A percentile compares a stretch with the other conserved stretches of the same genome.
These are phyloP conservation scores for Ammopiptanthus mongolicus DNA, from an alignment of 306 rosid genomes.

Conservation along the genomic window DNA sequence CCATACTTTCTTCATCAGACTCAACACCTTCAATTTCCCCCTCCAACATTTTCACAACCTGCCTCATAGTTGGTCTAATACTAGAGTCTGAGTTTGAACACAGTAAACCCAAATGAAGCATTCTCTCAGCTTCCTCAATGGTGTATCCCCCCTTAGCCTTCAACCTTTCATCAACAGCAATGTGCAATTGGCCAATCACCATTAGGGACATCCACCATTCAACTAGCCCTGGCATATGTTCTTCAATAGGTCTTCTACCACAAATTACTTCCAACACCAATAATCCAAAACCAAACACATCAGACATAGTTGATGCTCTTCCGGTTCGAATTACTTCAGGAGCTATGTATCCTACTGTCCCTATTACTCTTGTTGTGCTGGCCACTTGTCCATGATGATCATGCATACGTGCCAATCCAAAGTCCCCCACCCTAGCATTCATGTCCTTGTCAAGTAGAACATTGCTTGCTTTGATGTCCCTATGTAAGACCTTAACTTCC, in stretches of 20 bases:
- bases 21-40: constrained; percentile 22
- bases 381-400: constrained; percentile 37
- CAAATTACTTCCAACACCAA: constrained; percentile 50
- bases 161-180: constrained; percentile 47
- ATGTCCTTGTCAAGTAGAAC: constrained; percentile 62
- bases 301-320: constrained; percentile 34
- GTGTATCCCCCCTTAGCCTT: constrained; percentile 27
- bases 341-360: constrained; percentile 62
- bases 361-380: constrained; percentile 49
- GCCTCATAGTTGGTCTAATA: constrained; percentile 55
- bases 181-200: constrained; percentile 29
- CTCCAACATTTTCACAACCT: constrained; percentile 50
- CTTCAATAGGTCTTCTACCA: constrained; percentile 56
- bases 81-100: constrained; percentile 50
- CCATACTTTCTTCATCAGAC: constrained; percentile 23
- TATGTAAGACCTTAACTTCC: constrained; percentile 66
- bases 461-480: constrained; percentile 65
- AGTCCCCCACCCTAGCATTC: constrained; percentile 62
- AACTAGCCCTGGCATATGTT: constrained; percentile 40
- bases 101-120: constrained; percentile 53
- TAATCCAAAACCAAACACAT: constrained; percentile 63
- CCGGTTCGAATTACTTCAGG: constrained; percentile 57
- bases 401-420: constrained; percentile 57
- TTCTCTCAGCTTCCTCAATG: constrained; percentile 43
- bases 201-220: constrained; percentile 43